Conservation (phyloP, 2,329 filamentous ascomycete genomes). For the Epichloe sp. region DNA sequence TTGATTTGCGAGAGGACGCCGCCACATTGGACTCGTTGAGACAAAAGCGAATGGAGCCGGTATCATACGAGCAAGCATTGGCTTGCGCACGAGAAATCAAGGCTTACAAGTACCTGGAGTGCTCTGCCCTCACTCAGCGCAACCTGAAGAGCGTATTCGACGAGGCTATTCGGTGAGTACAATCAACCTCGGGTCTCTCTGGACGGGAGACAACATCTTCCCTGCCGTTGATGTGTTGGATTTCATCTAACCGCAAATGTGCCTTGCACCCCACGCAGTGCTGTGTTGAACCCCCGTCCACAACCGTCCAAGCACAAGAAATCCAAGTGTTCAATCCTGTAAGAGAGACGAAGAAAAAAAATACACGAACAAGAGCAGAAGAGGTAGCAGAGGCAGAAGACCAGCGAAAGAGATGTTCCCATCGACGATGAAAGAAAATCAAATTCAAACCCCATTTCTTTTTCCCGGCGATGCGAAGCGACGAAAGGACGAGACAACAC, state of each 20-base stretch:
- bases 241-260: background rate
- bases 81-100: constrained; percentile 85
- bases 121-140: constrained; percentile 89
- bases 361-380: background rate
- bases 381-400: background rate
- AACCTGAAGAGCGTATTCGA: constrained; percentile 99
- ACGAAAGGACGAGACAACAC: background rate
- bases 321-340: constrained; percentile 58
- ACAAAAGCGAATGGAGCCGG: constrained; percentile 88
- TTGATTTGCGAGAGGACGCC: constrained; percentile 84
- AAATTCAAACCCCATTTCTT: constrained; percentile 3
- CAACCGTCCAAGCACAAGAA: constrained; percentile 45
- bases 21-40: constrained; percentile 69
- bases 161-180: constrained; percentile 82
- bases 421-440: background rate
- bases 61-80: constrained; percentile 70
- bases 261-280: constrained; percentile 29
- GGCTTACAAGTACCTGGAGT: constrained; percentile 95
- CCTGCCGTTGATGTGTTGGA: background rate
- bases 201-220: background rate
- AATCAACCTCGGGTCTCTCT: background rate
- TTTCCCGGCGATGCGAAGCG: constrained; percentile 2
- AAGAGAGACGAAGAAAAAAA: constrained; percentile 16
- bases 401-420: background rate
- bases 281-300: constrained; percentile 54